These are phyloP conservation scores for Saururus chinensis DNA, from an alignment of 164 flowering plant genomes.

Conservation along the genomic window DNA sequence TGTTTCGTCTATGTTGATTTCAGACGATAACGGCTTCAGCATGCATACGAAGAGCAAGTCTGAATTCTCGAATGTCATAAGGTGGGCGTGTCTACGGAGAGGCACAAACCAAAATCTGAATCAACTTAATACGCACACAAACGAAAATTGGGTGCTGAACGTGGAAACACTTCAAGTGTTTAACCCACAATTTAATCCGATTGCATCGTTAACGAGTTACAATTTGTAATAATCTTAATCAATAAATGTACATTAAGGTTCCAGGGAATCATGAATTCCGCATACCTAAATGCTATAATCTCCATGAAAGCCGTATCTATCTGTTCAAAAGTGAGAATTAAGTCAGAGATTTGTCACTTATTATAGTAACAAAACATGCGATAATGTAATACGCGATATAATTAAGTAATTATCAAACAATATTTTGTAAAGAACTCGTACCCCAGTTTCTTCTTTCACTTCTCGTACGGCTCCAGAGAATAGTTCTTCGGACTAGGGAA, in stretches of 20 bases:
- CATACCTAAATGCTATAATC: constrained; percentile 54
- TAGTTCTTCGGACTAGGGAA: constrained; percentile 50
- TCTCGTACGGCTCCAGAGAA: constrained; percentile 55
- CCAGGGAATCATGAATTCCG: background rate
- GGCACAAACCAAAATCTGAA: background rate
- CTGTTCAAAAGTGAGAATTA: constrained; percentile 17
- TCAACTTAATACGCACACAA: background rate
- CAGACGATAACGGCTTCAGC: constrained; percentile 47
- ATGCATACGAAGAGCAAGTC: constrained; percentile 61
- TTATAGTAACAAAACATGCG: background rate
- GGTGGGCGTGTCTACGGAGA: constrained; percentile 43
- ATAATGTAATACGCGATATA: too few species aligned
- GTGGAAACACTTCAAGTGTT: too few species aligned
- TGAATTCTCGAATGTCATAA: constrained; percentile 49
- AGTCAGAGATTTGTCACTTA: background rate
- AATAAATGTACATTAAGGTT: background rate
- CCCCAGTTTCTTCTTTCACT: constrained; percentile 74
- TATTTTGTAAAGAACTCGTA: constrained; percentile 8
- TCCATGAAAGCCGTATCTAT: constrained; percentile 43
- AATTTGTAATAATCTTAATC: too few species aligned
- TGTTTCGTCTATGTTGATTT: constrained; percentile 40
- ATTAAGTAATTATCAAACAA: too few species aligned
- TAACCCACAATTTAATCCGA: background rate
- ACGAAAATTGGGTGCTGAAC: too few species aligned
- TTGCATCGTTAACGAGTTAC: too few species aligned